Evolutionary conservation across 768 basidiomycete species (phyloP).

Genomic region (Infundibulicybe gibba): DNA sequence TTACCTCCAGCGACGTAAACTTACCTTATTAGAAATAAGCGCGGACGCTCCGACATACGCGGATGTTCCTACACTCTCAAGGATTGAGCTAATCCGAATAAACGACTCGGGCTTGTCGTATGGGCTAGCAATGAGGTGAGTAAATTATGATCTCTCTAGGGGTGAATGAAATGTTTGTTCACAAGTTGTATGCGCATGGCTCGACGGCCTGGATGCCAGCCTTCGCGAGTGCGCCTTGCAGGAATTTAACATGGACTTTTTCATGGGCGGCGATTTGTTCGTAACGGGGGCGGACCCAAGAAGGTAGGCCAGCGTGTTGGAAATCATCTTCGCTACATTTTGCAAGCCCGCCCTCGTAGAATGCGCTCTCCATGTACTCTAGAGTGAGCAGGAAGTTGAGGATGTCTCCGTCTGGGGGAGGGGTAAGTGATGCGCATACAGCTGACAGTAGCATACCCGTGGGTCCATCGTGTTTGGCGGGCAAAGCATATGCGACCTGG

Average conservation of each 20-base stretch:
- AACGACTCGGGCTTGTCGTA: constrained; percentile 45
- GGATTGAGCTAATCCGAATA: constrained; percentile 40
- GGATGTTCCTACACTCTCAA: constrained; percentile 55
- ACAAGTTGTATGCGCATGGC: constrained; percentile 65
- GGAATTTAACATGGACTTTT: constrained; percentile 44
- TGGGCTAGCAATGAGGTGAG: constrained; percentile 24
- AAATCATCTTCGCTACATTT: constrained; percentile 40
- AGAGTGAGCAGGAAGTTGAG: constrained; percentile 43
- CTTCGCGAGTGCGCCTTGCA: constrained; percentile 42
- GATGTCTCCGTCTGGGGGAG: constrained; percentile 18
- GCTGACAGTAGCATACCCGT: background rate
- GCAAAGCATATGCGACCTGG: background rate
- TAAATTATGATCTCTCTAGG: background rate
- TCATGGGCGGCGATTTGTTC: constrained; percentile 49
- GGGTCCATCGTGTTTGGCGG: background rate
- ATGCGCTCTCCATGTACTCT: constrained; percentile 41
- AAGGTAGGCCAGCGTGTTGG: constrained; percentile 36
- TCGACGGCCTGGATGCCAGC: constrained; percentile 33
- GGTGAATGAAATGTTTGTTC: constrained; percentile 10
- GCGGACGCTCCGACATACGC: constrained; percentile 58
- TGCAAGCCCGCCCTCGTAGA: constrained; percentile 35
- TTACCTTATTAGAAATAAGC: constrained; percentile 38
- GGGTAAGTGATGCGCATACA: background rate
- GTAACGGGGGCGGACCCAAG: constrained; percentile 44
- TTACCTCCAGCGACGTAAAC: constrained; percentile 7